Conservation (phyloP, 179 eudicot genomes). For the Sideroxylon spinosum region DNA sequence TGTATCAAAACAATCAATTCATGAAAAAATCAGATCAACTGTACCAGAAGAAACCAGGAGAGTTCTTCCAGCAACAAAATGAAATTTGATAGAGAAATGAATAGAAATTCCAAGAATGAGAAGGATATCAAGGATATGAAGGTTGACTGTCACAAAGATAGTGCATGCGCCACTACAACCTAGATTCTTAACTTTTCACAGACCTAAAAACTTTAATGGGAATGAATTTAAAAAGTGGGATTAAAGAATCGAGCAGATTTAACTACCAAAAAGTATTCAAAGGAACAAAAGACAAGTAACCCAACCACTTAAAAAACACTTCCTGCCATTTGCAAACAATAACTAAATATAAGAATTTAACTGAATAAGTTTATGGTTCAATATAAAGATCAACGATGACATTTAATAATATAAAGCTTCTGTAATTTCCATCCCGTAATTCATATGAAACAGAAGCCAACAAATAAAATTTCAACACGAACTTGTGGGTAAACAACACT, state of each 20-base stretch:
- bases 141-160: neutral
- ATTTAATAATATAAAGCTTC: neutral
- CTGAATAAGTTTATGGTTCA: neutral
- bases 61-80: neutral
- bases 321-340: neutral
- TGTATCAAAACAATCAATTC: neutral
- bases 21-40: neutral
- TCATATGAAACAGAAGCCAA: neutral
- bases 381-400: neutral
- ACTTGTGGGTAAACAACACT: neutral
- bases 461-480: neutral
- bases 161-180: neutral
- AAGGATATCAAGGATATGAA: neutral
- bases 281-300: neutral
- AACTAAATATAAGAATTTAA: neutral
- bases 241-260: neutral
- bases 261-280: neutral
- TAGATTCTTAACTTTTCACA: no score
- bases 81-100: neutral
- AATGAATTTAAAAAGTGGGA: neutral
- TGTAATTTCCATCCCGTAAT: neutral
- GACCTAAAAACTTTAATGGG: neutral
- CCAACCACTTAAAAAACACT: neutral
- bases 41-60: neutral
- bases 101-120: neutral